These are phyloP conservation scores for Podosphaera leucotricha DNA, from an alignment of 2,329 filamentous ascomycete species.

Conservation along the genomic window DNA sequence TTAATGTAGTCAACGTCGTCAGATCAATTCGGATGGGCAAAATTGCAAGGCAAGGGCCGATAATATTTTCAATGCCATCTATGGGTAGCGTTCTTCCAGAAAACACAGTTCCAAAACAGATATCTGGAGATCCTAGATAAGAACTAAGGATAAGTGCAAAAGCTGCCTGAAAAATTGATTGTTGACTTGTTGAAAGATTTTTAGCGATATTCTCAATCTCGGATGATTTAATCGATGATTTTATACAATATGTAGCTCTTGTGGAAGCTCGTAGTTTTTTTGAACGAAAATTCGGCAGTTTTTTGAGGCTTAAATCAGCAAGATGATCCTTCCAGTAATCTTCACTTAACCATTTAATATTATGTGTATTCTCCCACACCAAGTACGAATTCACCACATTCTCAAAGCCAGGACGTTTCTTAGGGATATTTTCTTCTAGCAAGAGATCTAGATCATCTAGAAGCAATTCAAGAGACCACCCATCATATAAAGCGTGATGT, in stretches of 20 bases:
- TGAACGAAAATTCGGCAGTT: conserved; percentile 35
- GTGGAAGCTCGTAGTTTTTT: conserved; percentile 8
- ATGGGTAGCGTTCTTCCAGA: conserved; percentile 62
- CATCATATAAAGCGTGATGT: conserved; percentile 75
- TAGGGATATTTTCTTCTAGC: conserved; percentile 3
- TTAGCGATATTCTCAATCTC: conserved; percentile 10
- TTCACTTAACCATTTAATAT: conserved; percentile 20
- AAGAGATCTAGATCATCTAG: conserved; percentile 38
- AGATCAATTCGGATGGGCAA: conserved; percentile 48
- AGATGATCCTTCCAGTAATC: conserved; percentile 51
- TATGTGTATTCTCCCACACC: conserved; percentile 8
- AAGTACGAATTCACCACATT: conserved; percentile 29
- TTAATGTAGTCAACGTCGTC: conserved; percentile 23
- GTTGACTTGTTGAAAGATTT: conserved; percentile 23
- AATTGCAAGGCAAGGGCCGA: conserved; percentile 61
- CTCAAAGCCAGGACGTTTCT: conserved; percentile 32
- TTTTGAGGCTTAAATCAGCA: conserved; percentile 26
- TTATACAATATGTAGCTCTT: conserved; percentile 12
- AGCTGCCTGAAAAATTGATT: conserved; percentile 55
- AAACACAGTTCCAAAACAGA: conserved; percentile 55
- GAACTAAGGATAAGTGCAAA: conserved; percentile 39
- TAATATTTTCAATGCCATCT: conserved; percentile 41
- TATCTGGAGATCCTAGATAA: conserved; percentile 39
- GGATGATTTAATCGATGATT: conserved; percentile 14
- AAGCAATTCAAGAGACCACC: conserved; percentile 71